Percentiles rank a stretch among this genome's conserved stretches.
phyloP scores from a whole-genome alignment of 1,284 basidiomycete species.

The Ceratobasidium sp. region DNA sequence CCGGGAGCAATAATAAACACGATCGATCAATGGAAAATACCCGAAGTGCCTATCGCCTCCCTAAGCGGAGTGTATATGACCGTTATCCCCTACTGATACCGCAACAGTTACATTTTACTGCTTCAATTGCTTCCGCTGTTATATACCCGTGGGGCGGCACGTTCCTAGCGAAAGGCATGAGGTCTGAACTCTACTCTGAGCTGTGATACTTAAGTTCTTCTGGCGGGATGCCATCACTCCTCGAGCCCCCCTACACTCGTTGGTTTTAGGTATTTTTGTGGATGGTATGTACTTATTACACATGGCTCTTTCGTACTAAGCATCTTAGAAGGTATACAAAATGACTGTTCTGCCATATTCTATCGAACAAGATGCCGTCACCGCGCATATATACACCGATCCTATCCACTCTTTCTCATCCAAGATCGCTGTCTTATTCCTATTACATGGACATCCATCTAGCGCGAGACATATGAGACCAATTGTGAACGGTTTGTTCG shows the following conservation, averaged over 20 bases:
- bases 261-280: background rate
- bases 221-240: background rate
- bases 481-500: conserved; percentile 29
- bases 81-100: background rate
- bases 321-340: background rate
- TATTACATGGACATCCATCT: conserved; percentile 34
- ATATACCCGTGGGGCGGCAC: conserved; percentile 5
- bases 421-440: conserved; percentile 26
- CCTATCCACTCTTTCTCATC: conserved; percentile 2
- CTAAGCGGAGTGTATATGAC: background rate
- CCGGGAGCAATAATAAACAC: conserved; percentile 41
- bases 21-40: conserved; percentile 13
- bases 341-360: conserved; percentile 39
- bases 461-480: conserved; percentile 40
- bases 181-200: background rate
- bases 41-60: conserved; percentile 1
- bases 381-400: conserved; percentile 43
- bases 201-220: conserved; percentile 1
- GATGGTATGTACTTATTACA: background rate
- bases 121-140: conserved; percentile 35
- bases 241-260: background rate
- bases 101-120: background rate
- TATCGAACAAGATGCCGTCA: conserved; percentile 5
- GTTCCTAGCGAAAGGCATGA: background rate
- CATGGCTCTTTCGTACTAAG: background rate